Evolutionary conservation across 495 filamentous ascomycete genomes (phyloP).

Genomic region (Penicillium pulvis): DNA sequence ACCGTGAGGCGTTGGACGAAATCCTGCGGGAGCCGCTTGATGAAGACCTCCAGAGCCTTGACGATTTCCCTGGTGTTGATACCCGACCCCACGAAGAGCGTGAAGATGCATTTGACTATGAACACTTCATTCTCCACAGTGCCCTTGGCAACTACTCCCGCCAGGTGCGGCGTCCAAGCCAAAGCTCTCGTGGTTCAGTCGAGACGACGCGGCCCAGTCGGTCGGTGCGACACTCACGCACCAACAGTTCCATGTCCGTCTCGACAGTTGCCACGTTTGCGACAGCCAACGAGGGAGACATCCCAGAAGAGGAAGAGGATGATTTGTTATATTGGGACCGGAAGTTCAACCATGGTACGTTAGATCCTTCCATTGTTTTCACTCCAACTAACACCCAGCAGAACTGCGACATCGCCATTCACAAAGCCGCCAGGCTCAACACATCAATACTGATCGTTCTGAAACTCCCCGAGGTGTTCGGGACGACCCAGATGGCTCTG

Average conservation of each 20-base stretch:
- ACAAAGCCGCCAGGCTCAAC: constrained; percentile 17
- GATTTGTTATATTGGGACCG: constrained; percentile 47
- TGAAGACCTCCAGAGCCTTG: constrained; percentile 33
- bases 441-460: constrained; percentile 21
- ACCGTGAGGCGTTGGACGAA: constrained; percentile 49
- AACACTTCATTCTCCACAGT: constrained; percentile 91
- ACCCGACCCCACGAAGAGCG: constrained; percentile 81
- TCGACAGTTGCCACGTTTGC: constrained; percentile 82
- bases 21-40: constrained; percentile 48
- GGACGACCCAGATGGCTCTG: constrained; percentile 1
- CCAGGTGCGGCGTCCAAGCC: constrained; percentile 57
- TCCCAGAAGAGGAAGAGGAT: constrained; percentile 41
- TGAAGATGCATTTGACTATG: constrained; percentile 96
- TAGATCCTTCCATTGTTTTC: background rate
- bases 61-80: constrained; percentile 24
- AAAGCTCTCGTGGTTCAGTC: constrained; percentile 67
- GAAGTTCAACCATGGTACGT: constrained; percentile 44
- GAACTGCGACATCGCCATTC: constrained; percentile 34
- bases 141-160: constrained; percentile 71
- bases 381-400: constrained; percentile 12
- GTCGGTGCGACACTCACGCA: constrained; percentile 35
- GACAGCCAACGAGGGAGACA: constrained; percentile 71
- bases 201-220: constrained; percentile 66
- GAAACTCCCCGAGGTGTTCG: constrained; percentile 23
- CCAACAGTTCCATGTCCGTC: constrained; percentile 66